These are phyloP conservation scores for Hypomontagnella monticulosa DNA, from an alignment of 495 filamentous ascomycete genomes.

Conservation along the genomic window DNA sequence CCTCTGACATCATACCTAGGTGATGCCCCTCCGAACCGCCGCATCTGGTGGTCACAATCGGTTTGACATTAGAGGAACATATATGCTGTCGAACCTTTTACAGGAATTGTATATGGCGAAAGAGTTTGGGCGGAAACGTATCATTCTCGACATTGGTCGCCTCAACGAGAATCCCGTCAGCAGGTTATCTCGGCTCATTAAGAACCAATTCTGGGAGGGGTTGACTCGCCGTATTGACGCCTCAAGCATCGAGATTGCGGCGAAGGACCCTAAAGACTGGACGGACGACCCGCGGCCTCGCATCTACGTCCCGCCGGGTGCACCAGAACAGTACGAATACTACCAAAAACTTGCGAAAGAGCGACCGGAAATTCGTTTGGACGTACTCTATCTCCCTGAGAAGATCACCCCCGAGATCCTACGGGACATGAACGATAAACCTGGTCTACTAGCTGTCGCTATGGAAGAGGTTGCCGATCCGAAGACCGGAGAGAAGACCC, in stretches of 20 bases:
- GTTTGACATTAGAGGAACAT: slow-evolving; percentile 90
- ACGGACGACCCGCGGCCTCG: slow-evolving; percentile 85
- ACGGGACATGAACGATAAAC: slow-evolving; percentile 77
- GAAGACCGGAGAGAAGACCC: slow-evolving; percentile 68
- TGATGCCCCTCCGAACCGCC: slow-evolving; percentile 83
- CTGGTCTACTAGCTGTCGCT: slow-evolving; percentile 86
- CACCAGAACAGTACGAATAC: slow-evolving; percentile 87
- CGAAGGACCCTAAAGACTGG: slow-evolving; percentile 89
- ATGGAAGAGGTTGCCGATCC: slow-evolving; percentile 80
- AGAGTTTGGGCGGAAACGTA: slow-evolving; percentile 81
- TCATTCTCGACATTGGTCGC: slow-evolving; percentile 86
- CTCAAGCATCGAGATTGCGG: slow-evolving; percentile 84
- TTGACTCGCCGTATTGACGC: slow-evolving; percentile 89
- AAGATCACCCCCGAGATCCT: slow-evolving; percentile 79
- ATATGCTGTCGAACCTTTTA: slow-evolving; percentile 93
- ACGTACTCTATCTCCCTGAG: slow-evolving; percentile 80
- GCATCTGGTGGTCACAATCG: slow-evolving; percentile 83
- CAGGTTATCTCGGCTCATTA: slow-evolving; percentile 84
- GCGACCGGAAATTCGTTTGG: slow-evolving; percentile 81
- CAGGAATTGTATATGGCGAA: slow-evolving; percentile 93
- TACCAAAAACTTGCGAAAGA: slow-evolving; percentile 79
- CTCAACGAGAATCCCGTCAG: slow-evolving; percentile 93
- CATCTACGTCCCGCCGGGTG: slow-evolving; percentile 90
- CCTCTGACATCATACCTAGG: slow-evolving; percentile 52
- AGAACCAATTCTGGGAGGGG: slow-evolving; percentile 87